A percentile compares a stretch with the other conserved stretches of the same genome.
Evolutionary conservation across 1,284 basidiomycete genomes (phyloP).

Genomic region (Ganoderma leucocontextum): DNA sequence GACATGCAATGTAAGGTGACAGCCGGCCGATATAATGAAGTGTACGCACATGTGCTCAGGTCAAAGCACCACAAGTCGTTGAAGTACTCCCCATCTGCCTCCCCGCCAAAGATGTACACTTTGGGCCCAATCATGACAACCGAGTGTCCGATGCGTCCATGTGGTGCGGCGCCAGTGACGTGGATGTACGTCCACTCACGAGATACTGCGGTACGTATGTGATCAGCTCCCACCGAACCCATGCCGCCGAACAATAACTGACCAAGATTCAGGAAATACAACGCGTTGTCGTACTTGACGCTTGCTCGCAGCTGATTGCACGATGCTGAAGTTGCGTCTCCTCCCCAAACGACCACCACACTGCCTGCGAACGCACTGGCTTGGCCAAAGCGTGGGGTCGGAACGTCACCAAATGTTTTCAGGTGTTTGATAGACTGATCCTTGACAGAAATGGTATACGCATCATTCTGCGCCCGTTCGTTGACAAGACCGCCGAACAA

Average conservation of each 20-base stretch:
- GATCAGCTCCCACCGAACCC: conserved; percentile 1
- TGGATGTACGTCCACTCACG: conserved; percentile 92
- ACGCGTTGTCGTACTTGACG: conserved; percentile 78
- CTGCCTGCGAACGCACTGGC: conserved; percentile 92
- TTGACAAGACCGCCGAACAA: conserved; percentile 95
- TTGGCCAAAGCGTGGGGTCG: conserved; percentile 91
- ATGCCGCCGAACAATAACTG: conserved; percentile 37
- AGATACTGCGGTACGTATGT: conserved; percentile 56
- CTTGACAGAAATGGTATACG: conserved; percentile 85
- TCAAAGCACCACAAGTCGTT: conserved; percentile 97
- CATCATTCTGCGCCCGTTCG: conserved; percentile 89
- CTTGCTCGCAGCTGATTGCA: conserved; percentile 49
- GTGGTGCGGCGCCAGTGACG: conserved; percentile 75
- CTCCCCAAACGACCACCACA: conserved; percentile 96
- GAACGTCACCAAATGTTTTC: conserved; percentile 88
- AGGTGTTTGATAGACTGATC: conserved; percentile 78
- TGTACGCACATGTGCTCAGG: conserved; percentile 81
- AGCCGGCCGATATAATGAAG: conserved; percentile 10
- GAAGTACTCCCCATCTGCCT: conserved; percentile 90
- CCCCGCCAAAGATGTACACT: conserved; percentile 95
- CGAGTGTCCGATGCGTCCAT: conserved; percentile 94
- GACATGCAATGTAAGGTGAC: background rate
- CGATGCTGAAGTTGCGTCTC: conserved; percentile 74
- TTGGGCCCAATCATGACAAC: conserved; percentile 90
- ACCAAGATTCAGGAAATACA: conserved; percentile 96